phyloP scores from a whole-genome alignment of 495 filamentous ascomycete genomes.

The Talaromyces ruber region DNA sequence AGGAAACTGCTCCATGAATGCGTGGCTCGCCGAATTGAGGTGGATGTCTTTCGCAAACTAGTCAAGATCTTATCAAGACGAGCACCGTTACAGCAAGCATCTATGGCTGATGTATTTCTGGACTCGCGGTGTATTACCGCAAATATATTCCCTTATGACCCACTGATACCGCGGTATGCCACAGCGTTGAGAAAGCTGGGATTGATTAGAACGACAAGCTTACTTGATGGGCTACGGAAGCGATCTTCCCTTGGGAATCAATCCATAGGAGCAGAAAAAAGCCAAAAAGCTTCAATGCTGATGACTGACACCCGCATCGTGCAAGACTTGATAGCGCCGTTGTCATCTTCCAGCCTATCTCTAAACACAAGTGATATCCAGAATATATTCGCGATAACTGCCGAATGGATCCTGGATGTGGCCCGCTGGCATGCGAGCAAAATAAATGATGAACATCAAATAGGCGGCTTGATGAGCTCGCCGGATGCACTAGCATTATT shows the following conservation, averaged over 20 bases:
- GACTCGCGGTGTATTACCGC: conserved; percentile 39
- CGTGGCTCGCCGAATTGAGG: conserved; percentile 34
- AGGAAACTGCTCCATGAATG: conserved; percentile 34
- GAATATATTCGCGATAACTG: conserved; percentile 23
- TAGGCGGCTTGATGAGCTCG: conserved; percentile 25
- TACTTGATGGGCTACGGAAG: conserved; percentile 50
- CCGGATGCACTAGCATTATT: conserved; percentile 35
- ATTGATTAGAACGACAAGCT: conserved; percentile 43
- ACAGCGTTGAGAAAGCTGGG: conserved; percentile 47
- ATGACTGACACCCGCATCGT: conserved; percentile 40
- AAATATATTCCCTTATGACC: conserved; percentile 44
- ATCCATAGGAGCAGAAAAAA: conserved; percentile 9
- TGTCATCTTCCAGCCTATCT: conserved; percentile 26
- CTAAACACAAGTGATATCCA: conserved; percentile 23
- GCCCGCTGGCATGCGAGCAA: conserved; percentile 26
- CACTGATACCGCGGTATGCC: conserved; percentile 54
- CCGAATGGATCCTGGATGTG: conserved; percentile 34
- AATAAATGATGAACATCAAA: conserved; percentile 18
- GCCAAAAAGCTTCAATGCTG: conserved; percentile 21
- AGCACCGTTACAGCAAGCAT: conserved; percentile 21
- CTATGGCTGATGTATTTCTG: conserved; percentile 53
- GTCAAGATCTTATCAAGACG: conserved; percentile 24
- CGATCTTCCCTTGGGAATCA: conserved; percentile 40
- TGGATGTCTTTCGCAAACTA: conserved; percentile 31
- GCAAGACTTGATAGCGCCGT: conserved; percentile 34